Evolutionary conservation across 495 filamentous ascomycete species (phyloP), one percentile per base, ranked within the genome.

Genomic region (Astrothelium subdiscretum): DNA sequence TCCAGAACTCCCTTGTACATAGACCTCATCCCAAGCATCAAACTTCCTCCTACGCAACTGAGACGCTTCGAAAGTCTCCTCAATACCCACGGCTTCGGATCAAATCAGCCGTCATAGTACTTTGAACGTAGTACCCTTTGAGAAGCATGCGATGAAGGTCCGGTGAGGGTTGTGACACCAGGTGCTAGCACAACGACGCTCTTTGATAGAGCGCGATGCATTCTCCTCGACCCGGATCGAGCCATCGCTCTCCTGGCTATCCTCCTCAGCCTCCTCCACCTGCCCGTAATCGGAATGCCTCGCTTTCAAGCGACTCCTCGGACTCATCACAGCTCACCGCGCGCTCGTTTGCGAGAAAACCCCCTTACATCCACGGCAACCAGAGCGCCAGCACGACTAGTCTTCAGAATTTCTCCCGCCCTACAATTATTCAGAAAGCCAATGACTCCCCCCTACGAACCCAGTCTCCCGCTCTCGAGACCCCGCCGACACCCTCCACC

Each of bases 401-500:
- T 43, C 75, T 79, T 1, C 79, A 79, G 63, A 85, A 83, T 73
- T 83, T 83, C 75, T 83, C 81, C 44, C 79, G 83, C 60, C 62
- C 68, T 58, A 59, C 67, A 26, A 8, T 54, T 8, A 20, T 24
- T 26, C 48, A 8, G 48, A 54, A 54, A 54, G 48, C 48, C 20
- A 54, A 54, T 54, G 48, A 54, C 12, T 54, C 48, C 8, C 48
- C 48, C 29, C 48, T 54, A 8, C n/a, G 48, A 27, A 54, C 48
- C 24, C 48, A 54, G 48, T 54, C 48, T 27, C 48, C 48, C n/a
- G 48, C 48, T 11, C 22, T 54, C 60, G 43, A 69, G 57, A 57
- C 61, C 52, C 63, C 68, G 2, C 60, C 59, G 52, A 58, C 52
- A 31, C 31, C 32, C 27, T 31, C 58, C 10, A 20, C 31, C 57